phyloP scores from a whole-genome alignment of 208 protist species.

The Acanthamoeba comandoni region DNA sequence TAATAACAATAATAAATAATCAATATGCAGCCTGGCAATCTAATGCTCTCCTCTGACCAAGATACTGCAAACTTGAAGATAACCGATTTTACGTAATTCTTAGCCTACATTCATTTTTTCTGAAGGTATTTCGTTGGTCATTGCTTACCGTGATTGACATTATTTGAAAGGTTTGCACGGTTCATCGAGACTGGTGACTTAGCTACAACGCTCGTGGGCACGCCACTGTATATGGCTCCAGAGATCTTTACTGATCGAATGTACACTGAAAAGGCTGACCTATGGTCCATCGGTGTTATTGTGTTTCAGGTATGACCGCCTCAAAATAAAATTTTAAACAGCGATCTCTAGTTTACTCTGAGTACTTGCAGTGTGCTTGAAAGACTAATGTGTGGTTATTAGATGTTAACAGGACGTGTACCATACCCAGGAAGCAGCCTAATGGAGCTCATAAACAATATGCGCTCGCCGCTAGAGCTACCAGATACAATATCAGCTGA shows the following conservation, averaged over 20 bases:
- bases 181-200: conserved; percentile 66
- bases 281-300: conserved; percentile 59
- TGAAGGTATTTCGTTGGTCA: too few species aligned
- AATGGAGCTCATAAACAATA: neutral
- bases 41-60: conserved; percentile 9
- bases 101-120: neutral
- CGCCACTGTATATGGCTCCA: conserved; percentile 65
- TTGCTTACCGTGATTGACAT: neutral
- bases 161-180: conserved; percentile 54
- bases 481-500: conserved; percentile 10
- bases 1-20: too few species aligned
- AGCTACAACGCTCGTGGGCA: conserved; percentile 38
- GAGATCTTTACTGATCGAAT: conserved; percentile 46
- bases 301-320: conserved; percentile 22
- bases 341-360: too few species aligned
- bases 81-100: conserved; percentile 70
- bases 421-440: neutral
- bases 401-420: conserved; percentile 10
- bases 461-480: neutral
- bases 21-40: conserved; percentile 69
- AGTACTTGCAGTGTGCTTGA: too few species aligned
- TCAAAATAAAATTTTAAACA: too few species aligned
- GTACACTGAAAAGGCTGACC: conserved; percentile 69
- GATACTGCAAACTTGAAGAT: conserved; percentile 23
- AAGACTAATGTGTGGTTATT: too few species aligned